These are phyloP conservation scores for Didymella pinodella DNA, from an alignment of 2,329 filamentous ascomycete species.

Conservation along the genomic window DNA sequence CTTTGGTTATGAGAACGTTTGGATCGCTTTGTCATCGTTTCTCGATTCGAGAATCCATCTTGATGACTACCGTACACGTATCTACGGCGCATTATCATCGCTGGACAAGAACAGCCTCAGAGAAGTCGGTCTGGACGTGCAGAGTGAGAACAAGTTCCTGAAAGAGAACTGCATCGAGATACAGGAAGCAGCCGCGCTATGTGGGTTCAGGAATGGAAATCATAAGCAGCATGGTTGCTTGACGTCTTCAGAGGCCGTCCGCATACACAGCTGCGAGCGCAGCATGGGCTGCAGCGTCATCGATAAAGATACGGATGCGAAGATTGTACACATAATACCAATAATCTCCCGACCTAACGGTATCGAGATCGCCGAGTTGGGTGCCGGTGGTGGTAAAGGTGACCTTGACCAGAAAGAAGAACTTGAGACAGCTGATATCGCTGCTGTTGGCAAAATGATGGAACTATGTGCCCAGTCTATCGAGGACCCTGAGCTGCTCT, in stretches of 20 bases:
- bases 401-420: conserved; percentile 75
- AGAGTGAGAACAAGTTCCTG: conserved; percentile 32
- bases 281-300: conserved; percentile 67
- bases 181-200: conserved; percentile 70
- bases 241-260: conserved; percentile 67
- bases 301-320: conserved; percentile 52
- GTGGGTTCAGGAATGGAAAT: conserved; percentile 80
- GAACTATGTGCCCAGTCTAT: conserved; percentile 58
- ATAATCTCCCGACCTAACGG: conserved; percentile 74
- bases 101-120: conserved; percentile 32
- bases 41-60: conserved; percentile 79
- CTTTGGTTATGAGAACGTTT: conserved; percentile 92
- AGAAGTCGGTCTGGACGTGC: conserved; percentile 51
- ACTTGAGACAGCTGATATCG: conserved; percentile 64
- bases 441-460: conserved; percentile 61
- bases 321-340: conserved; percentile 78
- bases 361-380: conserved; percentile 72
- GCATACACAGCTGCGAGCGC: conserved; percentile 87
- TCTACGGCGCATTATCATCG: conserved; percentile 70
- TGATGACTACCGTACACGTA: conserved; percentile 76
- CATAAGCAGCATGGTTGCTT: conserved; percentile 73
- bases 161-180: conserved; percentile 51
- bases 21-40: conserved; percentile 78
- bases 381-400: conserved; percentile 79
- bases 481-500: conserved; percentile 44